Evolutionary conservation across 345 rosid species (phyloP).

Genomic region (Eucalyptus pauciflora): DNA sequence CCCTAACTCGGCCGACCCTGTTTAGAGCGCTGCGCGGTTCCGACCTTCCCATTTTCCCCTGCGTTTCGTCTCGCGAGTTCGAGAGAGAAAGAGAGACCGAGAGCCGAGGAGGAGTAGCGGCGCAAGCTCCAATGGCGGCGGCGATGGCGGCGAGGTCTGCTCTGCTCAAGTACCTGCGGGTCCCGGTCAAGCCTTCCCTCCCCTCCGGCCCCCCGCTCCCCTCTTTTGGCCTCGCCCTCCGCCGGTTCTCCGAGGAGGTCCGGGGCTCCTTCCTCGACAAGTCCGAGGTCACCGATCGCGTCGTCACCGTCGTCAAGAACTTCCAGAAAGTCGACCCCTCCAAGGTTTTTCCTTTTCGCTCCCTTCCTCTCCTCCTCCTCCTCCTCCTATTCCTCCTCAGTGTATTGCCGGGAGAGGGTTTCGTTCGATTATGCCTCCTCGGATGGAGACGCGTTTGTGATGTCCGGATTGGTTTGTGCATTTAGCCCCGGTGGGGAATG

Average conservation of each 20-base stretch:
- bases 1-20: background rate
- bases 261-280: constrained; percentile 91
- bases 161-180: constrained; percentile 66
- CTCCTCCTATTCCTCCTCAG: background rate
- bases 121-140: background rate
- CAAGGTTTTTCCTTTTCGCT: constrained; percentile 31
- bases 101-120: constrained; percentile 6
- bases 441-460: background rate
- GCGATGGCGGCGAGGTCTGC: constrained; percentile 58
- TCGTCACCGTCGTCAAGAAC: constrained; percentile 76
- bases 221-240: constrained; percentile 31
- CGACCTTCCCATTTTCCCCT: background rate
- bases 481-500: background rate
- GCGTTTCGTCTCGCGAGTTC: background rate
- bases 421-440: background rate
- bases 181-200: constrained; percentile 17
- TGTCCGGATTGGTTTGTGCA: background rate
- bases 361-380: background rate
- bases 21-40: background rate
- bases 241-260: constrained; percentile 73
- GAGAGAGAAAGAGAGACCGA: background rate
- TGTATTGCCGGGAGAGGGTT: background rate
- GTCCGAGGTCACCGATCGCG: constrained; percentile 95
- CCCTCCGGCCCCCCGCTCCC: background rate
- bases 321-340: constrained; percentile 87